A percentile compares a stretch with the other conserved stretches of the same genome.
phyloP scores from a whole-genome alignment of 768 basidiomycete species.

The Mycena chlorophos region DNA sequence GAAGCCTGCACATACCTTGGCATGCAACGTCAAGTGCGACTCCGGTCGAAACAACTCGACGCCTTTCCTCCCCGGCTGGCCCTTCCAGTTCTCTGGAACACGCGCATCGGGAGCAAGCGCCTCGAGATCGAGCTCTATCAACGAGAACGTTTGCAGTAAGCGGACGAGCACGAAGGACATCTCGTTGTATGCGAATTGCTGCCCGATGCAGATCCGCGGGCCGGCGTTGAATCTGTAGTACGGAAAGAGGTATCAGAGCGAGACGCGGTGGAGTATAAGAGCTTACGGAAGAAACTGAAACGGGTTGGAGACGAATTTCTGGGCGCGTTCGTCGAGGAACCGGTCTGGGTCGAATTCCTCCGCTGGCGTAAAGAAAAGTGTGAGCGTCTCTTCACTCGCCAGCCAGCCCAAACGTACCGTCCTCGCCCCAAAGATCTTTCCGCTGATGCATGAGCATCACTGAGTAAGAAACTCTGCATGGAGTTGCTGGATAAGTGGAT shows the following conservation, averaged over 20 bases:
- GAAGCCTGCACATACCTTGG: neutral
- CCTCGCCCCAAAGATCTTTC: slow-evolving; percentile 49
- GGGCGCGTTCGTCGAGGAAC: neutral
- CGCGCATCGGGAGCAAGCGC: neutral
- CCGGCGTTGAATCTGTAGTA: neutral
- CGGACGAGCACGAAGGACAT: slow-evolving; percentile 1
- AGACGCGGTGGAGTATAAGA: neutral
- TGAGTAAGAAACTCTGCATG: slow-evolving; percentile 33
- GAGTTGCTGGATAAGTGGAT: no score
- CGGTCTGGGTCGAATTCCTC: neutral
- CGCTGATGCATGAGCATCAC: slow-evolving; percentile 37
- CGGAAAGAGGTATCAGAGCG: neutral
- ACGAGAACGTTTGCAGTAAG: neutral
- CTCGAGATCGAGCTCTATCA: neutral
- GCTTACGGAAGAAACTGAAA: neutral
- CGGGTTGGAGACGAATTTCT: neutral
- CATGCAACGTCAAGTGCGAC: neutral
- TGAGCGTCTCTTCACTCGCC: neutral
- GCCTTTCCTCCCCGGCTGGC: neutral
- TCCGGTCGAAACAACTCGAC: neutral
- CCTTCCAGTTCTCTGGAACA: neutral
- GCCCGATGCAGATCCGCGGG: neutral
- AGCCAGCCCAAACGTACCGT: slow-evolving; percentile 35
- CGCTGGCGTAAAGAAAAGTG: neutral
- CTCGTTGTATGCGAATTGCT: neutral